Conservation (phyloP, 1,139 yeast genomes). For the Saccharomyces hybrid region DNA sequence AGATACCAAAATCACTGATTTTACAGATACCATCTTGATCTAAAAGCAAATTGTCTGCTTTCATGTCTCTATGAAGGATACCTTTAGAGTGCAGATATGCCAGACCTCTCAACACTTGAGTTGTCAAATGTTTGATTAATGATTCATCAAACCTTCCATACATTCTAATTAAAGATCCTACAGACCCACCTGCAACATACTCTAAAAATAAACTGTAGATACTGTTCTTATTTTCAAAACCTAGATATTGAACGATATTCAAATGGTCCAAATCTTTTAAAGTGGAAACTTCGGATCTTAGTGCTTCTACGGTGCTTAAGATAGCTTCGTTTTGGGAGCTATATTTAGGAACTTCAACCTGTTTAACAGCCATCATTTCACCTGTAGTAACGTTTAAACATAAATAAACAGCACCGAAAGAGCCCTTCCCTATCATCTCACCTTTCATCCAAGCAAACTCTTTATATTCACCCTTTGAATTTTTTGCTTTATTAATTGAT, state of each 20-base stretch:
- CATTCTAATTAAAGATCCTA: constrained; percentile 74
- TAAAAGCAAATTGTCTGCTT: constrained; percentile 83
- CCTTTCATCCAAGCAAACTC: constrained; percentile 98
- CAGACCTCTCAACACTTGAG: constrained; percentile 76
- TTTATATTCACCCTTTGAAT: constrained; percentile 55
- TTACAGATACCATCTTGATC: constrained; percentile 93
- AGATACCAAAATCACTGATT: constrained; percentile 94
- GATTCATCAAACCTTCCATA: constrained; percentile 82
- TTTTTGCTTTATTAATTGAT: constrained; percentile 39
- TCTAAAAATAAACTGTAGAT: constrained; percentile 83
- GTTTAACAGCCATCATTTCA: constrained; percentile 98
- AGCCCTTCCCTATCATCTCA: constrained; percentile 91
- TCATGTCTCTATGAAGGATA: constrained; percentile 87
- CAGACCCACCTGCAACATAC: constrained; percentile 96
- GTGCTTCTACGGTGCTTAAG: constrained; percentile 62
- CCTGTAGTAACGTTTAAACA: constrained; percentile 95
- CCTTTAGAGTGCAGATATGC: constrained; percentile 81
- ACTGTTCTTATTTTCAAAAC: constrained; percentile 71
- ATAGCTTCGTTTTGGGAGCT: constrained; percentile 40
- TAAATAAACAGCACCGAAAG: constrained; percentile 90
- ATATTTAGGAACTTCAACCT: constrained; percentile 61
- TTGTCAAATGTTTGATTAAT: constrained; percentile 62
- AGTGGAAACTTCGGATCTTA: constrained; percentile 86
- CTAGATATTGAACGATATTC: constrained; percentile 91
- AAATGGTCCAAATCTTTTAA: constrained; percentile 90